These are phyloP conservation scores for Penicillium macrosclerotiorum DNA, from an alignment of 495 filamentous ascomycete species.

Conservation along the genomic window DNA sequence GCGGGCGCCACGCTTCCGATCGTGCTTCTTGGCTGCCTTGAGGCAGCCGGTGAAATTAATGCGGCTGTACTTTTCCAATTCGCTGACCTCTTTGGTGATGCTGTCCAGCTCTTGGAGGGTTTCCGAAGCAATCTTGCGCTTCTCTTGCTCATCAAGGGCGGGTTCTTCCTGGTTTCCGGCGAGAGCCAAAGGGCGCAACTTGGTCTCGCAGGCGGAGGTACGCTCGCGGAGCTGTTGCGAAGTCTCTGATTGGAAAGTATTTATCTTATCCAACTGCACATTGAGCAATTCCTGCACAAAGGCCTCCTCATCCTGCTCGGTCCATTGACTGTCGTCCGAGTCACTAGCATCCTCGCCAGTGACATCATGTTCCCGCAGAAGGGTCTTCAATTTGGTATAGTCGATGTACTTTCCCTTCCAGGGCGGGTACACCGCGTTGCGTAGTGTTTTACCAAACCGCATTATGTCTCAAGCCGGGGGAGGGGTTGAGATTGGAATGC, in stretches of 20 bases:
- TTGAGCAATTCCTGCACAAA: conserved; percentile 96
- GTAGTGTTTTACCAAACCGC: conserved; percentile 89
- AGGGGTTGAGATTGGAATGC: conserved; percentile 1
- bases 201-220: conserved; percentile 53
- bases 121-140: conserved; percentile 57
- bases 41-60: conserved; percentile 97
- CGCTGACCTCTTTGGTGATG: conserved; percentile 87
- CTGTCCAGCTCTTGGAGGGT: conserved; percentile 75
- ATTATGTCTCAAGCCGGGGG: conserved; percentile 49
- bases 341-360: conserved; percentile 51
- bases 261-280: conserved; percentile 91
- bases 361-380: conserved; percentile 69
- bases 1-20: conserved; percentile 75
- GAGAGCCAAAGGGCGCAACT: conserved; percentile 46
- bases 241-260: conserved; percentile 79
- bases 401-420: conserved; percentile 95
- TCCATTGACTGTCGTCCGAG: conserved; percentile 65
- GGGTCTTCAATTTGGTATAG: conserved; percentile 84
- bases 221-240: conserved; percentile 69
- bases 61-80: conserved; percentile 90
- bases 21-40: conserved; percentile 98
- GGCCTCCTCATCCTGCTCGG: conserved; percentile 87
- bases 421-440: conserved; percentile 74
- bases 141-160: conserved; percentile 38
- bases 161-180: conserved; percentile 27